Percentiles rank a stretch among this genome's conserved stretches.
These are phyloP conservation scores for Dendrobium huoshanense DNA, from an alignment of 106 monocot genomes.

Conservation along the genomic window DNA sequence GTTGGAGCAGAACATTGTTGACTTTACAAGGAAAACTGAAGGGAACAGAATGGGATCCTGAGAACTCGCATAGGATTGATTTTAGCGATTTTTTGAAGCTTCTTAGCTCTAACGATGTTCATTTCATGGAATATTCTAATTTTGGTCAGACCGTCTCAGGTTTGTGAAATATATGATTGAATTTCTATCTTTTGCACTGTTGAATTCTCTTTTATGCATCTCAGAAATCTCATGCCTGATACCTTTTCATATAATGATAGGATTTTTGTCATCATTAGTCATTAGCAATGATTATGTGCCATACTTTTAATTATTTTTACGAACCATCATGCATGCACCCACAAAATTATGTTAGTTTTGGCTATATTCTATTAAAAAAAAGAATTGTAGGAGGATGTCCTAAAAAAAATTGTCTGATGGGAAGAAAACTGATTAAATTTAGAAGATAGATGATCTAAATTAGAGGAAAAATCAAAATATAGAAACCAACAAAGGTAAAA, in stretches of 20 bases:
- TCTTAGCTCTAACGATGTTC: conserved; percentile 73
- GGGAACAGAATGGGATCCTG: conserved; percentile 83
- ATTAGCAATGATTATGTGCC: neutral
- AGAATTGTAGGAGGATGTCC: neutral
- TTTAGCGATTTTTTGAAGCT: conserved; percentile 72
- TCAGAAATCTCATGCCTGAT: neutral
- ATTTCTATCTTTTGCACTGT: neutral
- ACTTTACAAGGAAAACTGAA: conserved; percentile 81
- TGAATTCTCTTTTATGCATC: neutral
- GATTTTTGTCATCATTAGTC: neutral
- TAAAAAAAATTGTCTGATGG: neutral
- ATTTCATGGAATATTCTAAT: conserved; percentile 85
- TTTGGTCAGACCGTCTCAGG: conserved; percentile 69
- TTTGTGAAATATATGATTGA: conserved; percentile 14
- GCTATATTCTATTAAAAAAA: neutral
- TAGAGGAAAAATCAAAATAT: too few species aligned
- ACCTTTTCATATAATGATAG: neutral
- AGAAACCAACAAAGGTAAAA: too few species aligned
- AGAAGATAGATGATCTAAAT: neutral
- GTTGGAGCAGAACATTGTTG: conserved; percentile 63
- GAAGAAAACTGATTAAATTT: neutral
- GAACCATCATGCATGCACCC: neutral
- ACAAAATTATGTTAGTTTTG: neutral
- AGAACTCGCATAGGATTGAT: conserved; percentile 67
- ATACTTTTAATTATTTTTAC: neutral